Conservation (phyloP, 257 asterid genomes). For the Primulina huaijiensis region DNA sequence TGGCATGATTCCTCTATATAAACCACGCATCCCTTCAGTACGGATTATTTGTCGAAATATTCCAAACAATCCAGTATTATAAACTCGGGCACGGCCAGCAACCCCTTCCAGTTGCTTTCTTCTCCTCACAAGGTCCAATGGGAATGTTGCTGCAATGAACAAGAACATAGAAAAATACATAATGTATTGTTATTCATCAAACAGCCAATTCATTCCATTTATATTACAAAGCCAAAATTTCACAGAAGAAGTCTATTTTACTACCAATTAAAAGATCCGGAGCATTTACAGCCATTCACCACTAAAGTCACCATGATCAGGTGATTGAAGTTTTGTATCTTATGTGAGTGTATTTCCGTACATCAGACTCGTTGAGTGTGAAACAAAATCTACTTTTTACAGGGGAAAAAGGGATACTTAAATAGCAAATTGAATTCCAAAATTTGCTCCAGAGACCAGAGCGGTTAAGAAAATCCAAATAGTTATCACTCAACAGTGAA, state of each 20-base stretch:
- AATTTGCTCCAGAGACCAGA: not conserved
- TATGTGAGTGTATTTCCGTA: not conserved
- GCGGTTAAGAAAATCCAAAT: not conserved
- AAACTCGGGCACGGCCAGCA: conserved; percentile 80
- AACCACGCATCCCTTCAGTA: conserved; percentile 75
- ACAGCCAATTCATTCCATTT: not conserved
- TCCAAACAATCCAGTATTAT: conserved; percentile 70
- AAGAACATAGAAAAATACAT: not conserved
- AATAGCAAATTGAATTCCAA: not conserved
- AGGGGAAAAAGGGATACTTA: not conserved
- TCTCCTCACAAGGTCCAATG: conserved; percentile 92
- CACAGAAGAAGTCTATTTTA: not conserved
- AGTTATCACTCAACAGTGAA: not conserved
- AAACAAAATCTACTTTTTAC: not conserved
- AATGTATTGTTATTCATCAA: not conserved
- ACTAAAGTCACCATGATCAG: not conserved
- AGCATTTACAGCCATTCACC: not conserved
- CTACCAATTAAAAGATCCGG: not conserved
- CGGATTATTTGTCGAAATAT: conserved; percentile 59
- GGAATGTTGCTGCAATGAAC: conserved; percentile 67
- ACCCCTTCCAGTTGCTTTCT: conserved; percentile 96
- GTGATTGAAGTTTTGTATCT: not conserved
- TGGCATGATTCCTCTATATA: conserved; percentile 91
- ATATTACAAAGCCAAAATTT: not conserved
- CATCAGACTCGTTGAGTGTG: not conserved